Evolutionary conservation across 2,329 filamentous ascomycete genomes (phyloP).

Genomic region (Purpureocillium takamizusanense): DNA sequence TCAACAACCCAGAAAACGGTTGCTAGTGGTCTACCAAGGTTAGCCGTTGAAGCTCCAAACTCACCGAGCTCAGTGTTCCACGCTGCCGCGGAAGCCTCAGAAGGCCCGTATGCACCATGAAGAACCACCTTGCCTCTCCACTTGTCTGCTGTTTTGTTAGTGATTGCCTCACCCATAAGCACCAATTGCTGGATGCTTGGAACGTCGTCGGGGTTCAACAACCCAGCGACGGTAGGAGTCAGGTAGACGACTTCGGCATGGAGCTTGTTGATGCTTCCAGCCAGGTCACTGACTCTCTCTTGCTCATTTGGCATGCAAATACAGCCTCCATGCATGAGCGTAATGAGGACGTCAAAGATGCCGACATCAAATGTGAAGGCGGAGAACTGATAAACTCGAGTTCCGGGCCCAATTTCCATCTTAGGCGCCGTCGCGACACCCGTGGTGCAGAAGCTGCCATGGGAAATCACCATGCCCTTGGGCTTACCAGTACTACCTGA

Average conservation of each 20-base stretch:
- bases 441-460: conserved; percentile 5
- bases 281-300: conserved; percentile 9
- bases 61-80: neutral
- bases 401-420: conserved; percentile 2
- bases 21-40: neutral
- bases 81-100: conserved; percentile 1
- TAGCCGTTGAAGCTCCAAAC: neutral
- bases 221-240: conserved; percentile 8
- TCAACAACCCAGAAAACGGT: conserved; percentile 19
- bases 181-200: conserved; percentile 2
- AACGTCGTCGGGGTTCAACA: conserved; percentile 1
- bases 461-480: conserved; percentile 24
- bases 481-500: conserved; percentile 47
- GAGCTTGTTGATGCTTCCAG: conserved; percentile 5
- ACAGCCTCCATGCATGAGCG: conserved; percentile 9
- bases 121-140: conserved; percentile 1
- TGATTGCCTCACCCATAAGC: conserved; percentile 4
- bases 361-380: conserved; percentile 11
- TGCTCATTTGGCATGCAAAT: conserved; percentile 11
- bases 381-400: conserved; percentile 10
- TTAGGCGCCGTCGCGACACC: neutral
- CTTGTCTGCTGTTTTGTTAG: neutral
- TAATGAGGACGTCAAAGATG: conserved; percentile 9
- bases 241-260: conserved; percentile 3
- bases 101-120: conserved; percentile 1